A percentile compares a stretch with the other conserved stretches of the same genome.
Evolutionary conservation across 306 rosid species (phyloP).

Genomic region (Lathyrus tuberosus): DNA sequence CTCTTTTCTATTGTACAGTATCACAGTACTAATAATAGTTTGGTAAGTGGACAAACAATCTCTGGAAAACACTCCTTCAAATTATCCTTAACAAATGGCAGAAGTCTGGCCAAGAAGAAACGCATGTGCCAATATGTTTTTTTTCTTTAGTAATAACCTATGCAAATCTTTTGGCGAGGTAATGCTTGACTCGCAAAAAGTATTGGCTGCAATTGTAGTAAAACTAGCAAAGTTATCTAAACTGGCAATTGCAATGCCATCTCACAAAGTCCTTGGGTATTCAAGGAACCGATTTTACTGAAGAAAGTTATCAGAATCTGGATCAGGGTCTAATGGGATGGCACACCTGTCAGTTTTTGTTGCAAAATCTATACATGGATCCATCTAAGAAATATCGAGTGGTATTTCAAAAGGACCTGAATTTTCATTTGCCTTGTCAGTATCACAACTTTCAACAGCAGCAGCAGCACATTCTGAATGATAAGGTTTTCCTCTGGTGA

Average conservation of each 20-base stretch:
- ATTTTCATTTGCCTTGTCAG: conserved; percentile 31
- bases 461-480: conserved; percentile 24
- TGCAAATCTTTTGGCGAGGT: too few relatives aligned
- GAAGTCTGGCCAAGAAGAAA: too few relatives aligned
- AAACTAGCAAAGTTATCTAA: not conserved
- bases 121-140: too few relatives aligned
- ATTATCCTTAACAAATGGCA: not conserved
- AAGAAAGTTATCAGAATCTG: not conserved
- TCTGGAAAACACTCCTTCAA: not conserved
- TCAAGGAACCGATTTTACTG: not conserved
- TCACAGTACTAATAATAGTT: too few relatives aligned
- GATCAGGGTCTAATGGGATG: conserved; percentile 57
- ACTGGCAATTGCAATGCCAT: not conserved
- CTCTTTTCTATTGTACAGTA: too few relatives aligned
- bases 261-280: not conserved
- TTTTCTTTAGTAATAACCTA: too few relatives aligned
- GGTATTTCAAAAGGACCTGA: conserved; percentile 43
- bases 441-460: conserved; percentile 26
- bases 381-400: conserved; percentile 45
- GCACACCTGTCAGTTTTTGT: conserved; percentile 54
- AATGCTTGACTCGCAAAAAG: too few relatives aligned
- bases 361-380: conserved; percentile 86
- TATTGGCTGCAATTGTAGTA: too few relatives aligned
- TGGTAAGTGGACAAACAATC: not conserved
- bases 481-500: conserved; percentile 33